A percentile compares a stretch with the other conserved stretches of the same genome.
Evolutionary conservation across 139 green algal genomes (phyloP).

Genomic region (Chlamydomonas sp.): DNA sequence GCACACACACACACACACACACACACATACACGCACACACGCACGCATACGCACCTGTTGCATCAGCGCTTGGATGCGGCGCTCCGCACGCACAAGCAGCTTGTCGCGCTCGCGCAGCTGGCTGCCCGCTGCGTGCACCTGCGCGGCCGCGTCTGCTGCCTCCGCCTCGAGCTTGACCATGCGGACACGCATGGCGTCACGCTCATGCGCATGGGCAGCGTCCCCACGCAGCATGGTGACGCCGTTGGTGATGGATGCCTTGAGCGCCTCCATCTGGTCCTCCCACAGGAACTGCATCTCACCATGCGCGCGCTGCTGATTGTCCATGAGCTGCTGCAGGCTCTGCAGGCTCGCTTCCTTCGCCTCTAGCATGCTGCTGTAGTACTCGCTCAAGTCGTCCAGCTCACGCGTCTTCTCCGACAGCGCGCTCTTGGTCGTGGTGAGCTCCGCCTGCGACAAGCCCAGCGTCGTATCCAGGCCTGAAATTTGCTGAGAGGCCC

Average conservation of each 20-base stretch:
- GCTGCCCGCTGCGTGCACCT: background rate
- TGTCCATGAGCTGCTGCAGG: constrained; percentile 28
- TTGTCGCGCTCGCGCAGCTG: background rate
- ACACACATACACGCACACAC: too few species aligned
- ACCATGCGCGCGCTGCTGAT: constrained; percentile 3
- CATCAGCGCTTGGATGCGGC: background rate
- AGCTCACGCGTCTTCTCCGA: constrained; percentile 13
- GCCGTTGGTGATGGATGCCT: background rate
- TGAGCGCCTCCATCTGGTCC: background rate
- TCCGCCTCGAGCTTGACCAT: background rate
- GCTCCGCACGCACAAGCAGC: background rate
- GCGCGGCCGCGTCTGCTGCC: background rate
- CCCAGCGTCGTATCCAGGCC: constrained; percentile 17
- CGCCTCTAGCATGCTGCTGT: constrained; percentile 23
- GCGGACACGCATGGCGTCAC: background rate
- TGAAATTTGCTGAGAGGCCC: background rate
- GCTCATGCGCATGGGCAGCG: too few species aligned
- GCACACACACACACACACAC: too few species aligned
- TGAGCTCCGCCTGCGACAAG: background rate
- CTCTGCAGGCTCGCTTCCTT: constrained; percentile 28
- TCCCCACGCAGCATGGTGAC: too few species aligned
- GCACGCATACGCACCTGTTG: background rate
- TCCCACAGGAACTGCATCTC: background rate
- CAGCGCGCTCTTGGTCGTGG: background rate
- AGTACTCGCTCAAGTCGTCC: constrained; percentile 17